Evolutionary conservation across 768 basidiomycete genomes (phyloP).

Genomic region (Megacollybia marginata): DNA sequence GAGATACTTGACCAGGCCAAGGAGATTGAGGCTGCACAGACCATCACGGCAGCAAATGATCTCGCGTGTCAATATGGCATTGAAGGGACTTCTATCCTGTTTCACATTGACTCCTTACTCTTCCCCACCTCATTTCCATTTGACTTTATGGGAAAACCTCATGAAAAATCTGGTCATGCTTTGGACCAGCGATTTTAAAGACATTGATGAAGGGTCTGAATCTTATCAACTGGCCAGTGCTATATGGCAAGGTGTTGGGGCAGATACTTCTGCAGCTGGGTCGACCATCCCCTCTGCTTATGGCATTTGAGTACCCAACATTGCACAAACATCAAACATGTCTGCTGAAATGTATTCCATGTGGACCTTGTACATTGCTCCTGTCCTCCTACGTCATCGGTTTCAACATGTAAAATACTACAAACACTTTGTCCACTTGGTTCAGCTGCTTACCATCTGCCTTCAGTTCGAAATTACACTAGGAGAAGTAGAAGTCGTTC

Average conservation of each 20-base stretch:
- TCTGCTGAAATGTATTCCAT: too few species aligned
- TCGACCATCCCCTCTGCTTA: background rate
- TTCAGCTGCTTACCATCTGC: too few species aligned
- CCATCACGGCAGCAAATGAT: background rate
- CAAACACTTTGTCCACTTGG: too few species aligned
- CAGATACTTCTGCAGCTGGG: background rate
- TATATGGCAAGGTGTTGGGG: background rate
- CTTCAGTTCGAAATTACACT: too few species aligned
- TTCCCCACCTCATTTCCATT: constrained; percentile 32
- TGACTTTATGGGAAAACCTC: constrained; percentile 35
- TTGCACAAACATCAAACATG: too few species aligned
- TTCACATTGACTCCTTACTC: constrained; percentile 23
- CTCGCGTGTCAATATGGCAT: constrained; percentile 22
- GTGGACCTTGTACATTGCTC: too few species aligned
- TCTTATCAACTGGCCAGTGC: background rate
- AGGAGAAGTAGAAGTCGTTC: too few species aligned
- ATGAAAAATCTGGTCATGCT: background rate
- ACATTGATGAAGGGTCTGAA: background rate
- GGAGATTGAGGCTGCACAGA: too few species aligned
- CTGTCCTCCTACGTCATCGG: too few species aligned
- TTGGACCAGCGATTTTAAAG: background rate
- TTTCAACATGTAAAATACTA: too few species aligned
- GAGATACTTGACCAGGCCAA: too few species aligned
- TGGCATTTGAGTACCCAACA: too few species aligned
- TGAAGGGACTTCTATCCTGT: constrained; percentile 26